Conservation (phyloP, 2,329 filamentous ascomycete species). For the Microdochium nivale region DNA sequence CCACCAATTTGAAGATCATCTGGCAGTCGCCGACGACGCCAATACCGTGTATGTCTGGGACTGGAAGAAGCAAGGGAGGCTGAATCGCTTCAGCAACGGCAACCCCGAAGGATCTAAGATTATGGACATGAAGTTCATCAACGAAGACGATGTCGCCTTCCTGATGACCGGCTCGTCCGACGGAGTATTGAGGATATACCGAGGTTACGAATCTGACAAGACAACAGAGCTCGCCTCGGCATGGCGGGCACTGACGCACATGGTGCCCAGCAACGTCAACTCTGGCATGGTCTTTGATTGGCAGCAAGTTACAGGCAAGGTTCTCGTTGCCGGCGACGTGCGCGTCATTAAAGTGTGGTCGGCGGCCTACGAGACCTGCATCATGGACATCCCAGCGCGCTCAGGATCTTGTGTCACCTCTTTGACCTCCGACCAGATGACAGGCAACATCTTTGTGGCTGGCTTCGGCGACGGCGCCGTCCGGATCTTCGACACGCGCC, state of each 20-base stretch:
- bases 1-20: conserved; percentile 94
- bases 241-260: conserved; percentile 86
- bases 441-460: conserved; percentile 90
- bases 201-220: conserved; percentile 74
- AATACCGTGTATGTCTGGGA: conserved; percentile 93
- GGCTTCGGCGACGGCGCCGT: conserved; percentile 95
- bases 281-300: conserved; percentile 96
- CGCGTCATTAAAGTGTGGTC: conserved; percentile 96
- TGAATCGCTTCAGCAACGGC: conserved; percentile 86
- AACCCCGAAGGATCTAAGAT: conserved; percentile 89
- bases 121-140: conserved; percentile 94
- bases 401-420: conserved; percentile 95
- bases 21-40: conserved; percentile 86
- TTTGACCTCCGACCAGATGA: conserved; percentile 94
- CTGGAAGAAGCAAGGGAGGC: conserved; percentile 67
- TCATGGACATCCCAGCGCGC: conserved; percentile 87
- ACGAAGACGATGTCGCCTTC: conserved; percentile 93
- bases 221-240: conserved; percentile 79
- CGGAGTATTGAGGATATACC: conserved; percentile 86
- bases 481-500: conserved; percentile 84
- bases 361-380: conserved; percentile 84
- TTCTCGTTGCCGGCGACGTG: conserved; percentile 93
- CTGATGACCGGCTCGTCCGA: conserved; percentile 94
- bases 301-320: conserved; percentile 94
- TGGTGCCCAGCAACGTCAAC: conserved; percentile 89